Conservation (phyloP, 2,329 filamentous ascomycete species). For the Colletotrichum sp. region DNA sequence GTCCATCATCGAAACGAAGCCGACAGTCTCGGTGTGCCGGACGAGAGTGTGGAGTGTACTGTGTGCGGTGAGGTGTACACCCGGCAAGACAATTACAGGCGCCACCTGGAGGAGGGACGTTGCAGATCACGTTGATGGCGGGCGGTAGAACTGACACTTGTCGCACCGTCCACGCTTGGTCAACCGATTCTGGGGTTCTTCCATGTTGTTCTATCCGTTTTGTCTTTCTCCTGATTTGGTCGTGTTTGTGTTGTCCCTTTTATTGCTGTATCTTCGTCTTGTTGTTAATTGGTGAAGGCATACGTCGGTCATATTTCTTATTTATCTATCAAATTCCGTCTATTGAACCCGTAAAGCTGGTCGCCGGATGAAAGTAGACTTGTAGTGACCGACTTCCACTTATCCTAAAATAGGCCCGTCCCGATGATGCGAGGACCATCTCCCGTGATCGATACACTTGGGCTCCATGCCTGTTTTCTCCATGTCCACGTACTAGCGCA, state of each 20-base stretch:
- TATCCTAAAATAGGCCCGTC: not conserved
- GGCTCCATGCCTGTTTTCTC: not conserved
- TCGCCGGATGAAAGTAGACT: not conserved
- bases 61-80: not conserved
- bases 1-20: not conserved
- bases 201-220: fast-evolving
- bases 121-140: not conserved
- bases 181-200: not conserved
- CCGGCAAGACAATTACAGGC: not conserved
- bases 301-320: not conserved
- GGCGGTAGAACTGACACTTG: not conserved
- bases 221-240: not conserved
- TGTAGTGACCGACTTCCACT: fast-evolving
- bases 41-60: not conserved
- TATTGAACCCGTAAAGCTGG: not conserved
- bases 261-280: not conserved
- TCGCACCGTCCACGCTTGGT: fast-evolving
- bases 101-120: not conserved
- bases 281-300: not conserved
- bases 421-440: not conserved
- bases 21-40: not conserved
- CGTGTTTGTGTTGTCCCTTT: not conserved
- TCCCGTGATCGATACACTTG: not conserved
- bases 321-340: not conserved
- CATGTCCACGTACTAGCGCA: not conserved